These are phyloP conservation scores for Lagenidium giganteum DNA, from an alignment of 352 stramenopile species.

Conservation along the genomic window DNA sequence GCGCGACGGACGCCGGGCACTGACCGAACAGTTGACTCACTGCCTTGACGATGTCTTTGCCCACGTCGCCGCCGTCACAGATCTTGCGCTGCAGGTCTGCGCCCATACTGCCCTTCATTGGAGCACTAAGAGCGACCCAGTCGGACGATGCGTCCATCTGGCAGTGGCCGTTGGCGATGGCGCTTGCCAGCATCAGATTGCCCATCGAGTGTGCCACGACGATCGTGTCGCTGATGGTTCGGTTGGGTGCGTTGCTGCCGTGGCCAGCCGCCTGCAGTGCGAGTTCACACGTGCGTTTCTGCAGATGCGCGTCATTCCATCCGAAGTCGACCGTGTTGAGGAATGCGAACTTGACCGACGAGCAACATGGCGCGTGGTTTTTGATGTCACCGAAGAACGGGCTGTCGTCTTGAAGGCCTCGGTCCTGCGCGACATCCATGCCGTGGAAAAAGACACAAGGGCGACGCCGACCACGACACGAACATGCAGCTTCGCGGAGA, in stretches of 20 bases:
- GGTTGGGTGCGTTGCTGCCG: slow-evolving; percentile 22
- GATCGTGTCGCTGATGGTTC: slow-evolving; percentile 59
- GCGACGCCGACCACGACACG: slow-evolving; percentile 26
- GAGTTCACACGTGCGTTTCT: slow-evolving; percentile 29
- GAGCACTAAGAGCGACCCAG: slow-evolving; percentile 33
- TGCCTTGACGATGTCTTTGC: slow-evolving; percentile 16
- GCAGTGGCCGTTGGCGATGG: slow-evolving; percentile 40
- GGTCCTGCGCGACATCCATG: slow-evolving; percentile 25
- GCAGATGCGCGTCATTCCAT: slow-evolving; percentile 35
- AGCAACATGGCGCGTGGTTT: slow-evolving; percentile 57
- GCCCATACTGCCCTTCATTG: slow-evolving; percentile 43
- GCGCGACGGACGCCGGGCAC: slow-evolving; percentile 28
- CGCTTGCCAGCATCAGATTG: slow-evolving; percentile 40
- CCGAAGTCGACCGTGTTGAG: slow-evolving; percentile 33
- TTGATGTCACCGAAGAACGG: slow-evolving; percentile 39
- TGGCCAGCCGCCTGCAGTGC: slow-evolving; percentile 26
- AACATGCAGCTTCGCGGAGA: slow-evolving; percentile 19
- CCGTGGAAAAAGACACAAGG: slow-evolving; percentile 59
- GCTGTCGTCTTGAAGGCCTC: slow-evolving; percentile 26
- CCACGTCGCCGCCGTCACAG: slow-evolving; percentile 20
- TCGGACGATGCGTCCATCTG: slow-evolving; percentile 21
- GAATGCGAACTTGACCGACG: slow-evolving; percentile 37
- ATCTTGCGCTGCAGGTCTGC: slow-evolving; percentile 34
- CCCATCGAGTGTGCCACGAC: slow-evolving; percentile 61
- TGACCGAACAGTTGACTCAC: slow-evolving; percentile 29